Evolutionary conservation across 257 asterid species (phyloP), one percentile per base, ranked within the genome.

Genomic region (Nicotiana attenuata): DNA sequence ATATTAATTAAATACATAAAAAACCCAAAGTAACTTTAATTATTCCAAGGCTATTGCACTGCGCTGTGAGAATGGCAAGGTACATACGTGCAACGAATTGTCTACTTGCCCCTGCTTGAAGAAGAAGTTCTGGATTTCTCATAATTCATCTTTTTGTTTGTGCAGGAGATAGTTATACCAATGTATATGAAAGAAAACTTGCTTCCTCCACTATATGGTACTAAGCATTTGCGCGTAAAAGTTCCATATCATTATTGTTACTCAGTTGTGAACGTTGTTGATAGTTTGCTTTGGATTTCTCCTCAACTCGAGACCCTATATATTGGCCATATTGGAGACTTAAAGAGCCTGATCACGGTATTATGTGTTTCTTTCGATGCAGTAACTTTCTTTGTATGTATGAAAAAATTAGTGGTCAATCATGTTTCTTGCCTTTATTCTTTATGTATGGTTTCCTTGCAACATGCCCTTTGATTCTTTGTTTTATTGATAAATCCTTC

Each of bases 261-360:
- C 8, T 55, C 60, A 33, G 53, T 11, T 31, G 33, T 31, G 56
- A 13, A 28, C n/a, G 60, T 78, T 76, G 80, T 50, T 17, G 68
- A 77, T 77, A 20, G 53, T 56, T 50, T 77, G 22, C 68, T 77
- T 19, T 77, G 81, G 81, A 31, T 77, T 10, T 67, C 75, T 61
- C 82, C 82, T 61, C 47, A 69, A 10, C 50, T 78, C 61, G 75
- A 61, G 11, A 61, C 35, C 28, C 24, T 60, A 61, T 4, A 24
- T 7, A 5, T 5, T 78, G 63, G 10, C 10, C 10, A 56, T 11
- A 2, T 3, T 56, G 0, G 1, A 56, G 13, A 13, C 3, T 13
- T 50, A 50, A 50, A 50, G 5, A 50, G 4, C 15, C 17, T 10
- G 56, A 50, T 50, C 56, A 50, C 7, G 26, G 64, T 57, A 35